A percentile compares a stretch with the other conserved stretches of the same genome.
Conservation (phyloP, 2,329 filamentous ascomycete genomes). For the Colletotrichum agaves region DNA sequence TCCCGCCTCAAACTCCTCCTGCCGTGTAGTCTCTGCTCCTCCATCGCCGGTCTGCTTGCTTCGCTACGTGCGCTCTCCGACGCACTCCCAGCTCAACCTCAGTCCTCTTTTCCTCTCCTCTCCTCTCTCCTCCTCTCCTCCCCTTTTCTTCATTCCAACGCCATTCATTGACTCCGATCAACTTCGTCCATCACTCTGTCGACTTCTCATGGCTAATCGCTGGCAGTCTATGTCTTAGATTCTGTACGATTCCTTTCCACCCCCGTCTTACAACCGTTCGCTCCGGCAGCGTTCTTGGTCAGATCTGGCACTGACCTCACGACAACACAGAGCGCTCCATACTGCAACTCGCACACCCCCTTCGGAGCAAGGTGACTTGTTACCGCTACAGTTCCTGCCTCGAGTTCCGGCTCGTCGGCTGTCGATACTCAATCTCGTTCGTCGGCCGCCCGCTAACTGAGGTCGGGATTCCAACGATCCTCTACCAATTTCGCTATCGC, state of each 20-base stretch:
- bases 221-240: conserved; percentile 30
- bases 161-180: conserved; percentile 18
- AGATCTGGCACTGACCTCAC: conserved; percentile 37
- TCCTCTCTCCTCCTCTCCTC: conserved; percentile 27
- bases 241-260: conserved; percentile 19
- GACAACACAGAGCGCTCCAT: conserved; percentile 21
- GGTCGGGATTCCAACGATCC: conserved; percentile 27
- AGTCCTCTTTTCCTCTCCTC: conserved; percentile 36
- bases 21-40: not conserved
- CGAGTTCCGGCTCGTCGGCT: conserved; percentile 38
- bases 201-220: conserved; percentile 29
- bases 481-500: conserved; percentile 26
- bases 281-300: conserved; percentile 37
- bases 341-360: not conserved
- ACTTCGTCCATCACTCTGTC: not conserved
- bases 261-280: conserved; percentile 32
- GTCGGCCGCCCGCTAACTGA: conserved; percentile 20
- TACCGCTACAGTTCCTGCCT: not conserved
- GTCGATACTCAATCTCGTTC: conserved; percentile 40
- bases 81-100: conserved; percentile 27
- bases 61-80: conserved; percentile 29
- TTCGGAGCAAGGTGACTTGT: not conserved
- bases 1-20: conserved; percentile 1
- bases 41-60: conserved; percentile 13
- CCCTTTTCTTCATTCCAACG: conserved; percentile 4